Conservation (phyloP, 2,329 filamentous ascomycete species). For the Chaetomium sp. region DNA sequence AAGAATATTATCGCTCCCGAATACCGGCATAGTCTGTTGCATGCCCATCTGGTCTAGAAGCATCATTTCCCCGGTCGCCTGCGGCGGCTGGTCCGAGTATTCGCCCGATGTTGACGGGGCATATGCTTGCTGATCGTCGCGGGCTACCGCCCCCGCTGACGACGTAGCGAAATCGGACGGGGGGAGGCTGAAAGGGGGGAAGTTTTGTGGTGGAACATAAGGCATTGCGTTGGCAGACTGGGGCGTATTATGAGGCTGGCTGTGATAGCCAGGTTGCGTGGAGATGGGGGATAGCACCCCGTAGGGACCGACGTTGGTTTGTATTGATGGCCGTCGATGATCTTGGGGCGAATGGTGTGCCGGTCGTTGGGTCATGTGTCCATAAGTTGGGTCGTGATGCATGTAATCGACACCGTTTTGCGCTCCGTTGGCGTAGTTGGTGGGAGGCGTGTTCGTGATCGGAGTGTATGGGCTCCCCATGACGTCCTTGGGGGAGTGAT, state of each 20-base stretch:
- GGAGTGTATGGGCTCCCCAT: slow-evolving; percentile 52
- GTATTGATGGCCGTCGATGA: slow-evolving; percentile 50
- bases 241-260: slow-evolving; percentile 49
- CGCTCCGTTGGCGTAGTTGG: slow-evolving; percentile 41
- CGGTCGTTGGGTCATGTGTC: slow-evolving; percentile 35
- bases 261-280: slow-evolving; percentile 52
- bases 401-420: slow-evolving; percentile 50
- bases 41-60: slow-evolving; percentile 64
- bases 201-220: slow-evolving; percentile 63
- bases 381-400: slow-evolving; percentile 45
- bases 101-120: slow-evolving; percentile 46
- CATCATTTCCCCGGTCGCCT: slow-evolving; percentile 57
- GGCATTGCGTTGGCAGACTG: slow-evolving; percentile 45
- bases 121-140: slow-evolving; percentile 44
- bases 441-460: slow-evolving; percentile 48
- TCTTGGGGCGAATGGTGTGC: slow-evolving; percentile 47
- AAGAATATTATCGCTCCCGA: slow-evolving; percentile 75
- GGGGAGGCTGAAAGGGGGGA: slow-evolving; percentile 64
- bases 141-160: slow-evolving; percentile 41
- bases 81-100: slow-evolving; percentile 49
- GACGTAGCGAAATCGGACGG: slow-evolving; percentile 58
- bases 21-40: slow-evolving; percentile 77
- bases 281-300: slow-evolving; percentile 57
- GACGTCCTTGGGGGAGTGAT: slow-evolving; percentile 50
- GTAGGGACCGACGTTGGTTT: slow-evolving; percentile 53